phyloP scores from a whole-genome alignment of 805 yeast genomes.

The Dipodascus geniculatus region DNA sequence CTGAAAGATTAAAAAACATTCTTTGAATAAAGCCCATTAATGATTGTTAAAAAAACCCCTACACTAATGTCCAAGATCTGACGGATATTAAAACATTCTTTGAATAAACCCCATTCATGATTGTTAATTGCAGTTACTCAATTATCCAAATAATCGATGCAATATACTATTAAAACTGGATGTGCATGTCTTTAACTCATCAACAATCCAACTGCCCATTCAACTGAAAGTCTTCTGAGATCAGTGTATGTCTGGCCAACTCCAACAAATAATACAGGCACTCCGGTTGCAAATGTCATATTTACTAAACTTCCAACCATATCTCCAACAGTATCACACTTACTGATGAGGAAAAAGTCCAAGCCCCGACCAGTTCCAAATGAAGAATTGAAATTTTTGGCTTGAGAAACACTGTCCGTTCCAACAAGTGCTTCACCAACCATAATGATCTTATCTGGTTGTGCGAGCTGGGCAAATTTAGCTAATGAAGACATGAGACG shows the following conservation, averaged over 20 bases:
- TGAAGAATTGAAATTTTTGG: constrained; percentile 83
- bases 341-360: constrained; percentile 86
- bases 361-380: constrained; percentile 73
- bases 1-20: too few species aligned
- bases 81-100: too few species aligned
- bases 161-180: too few species aligned
- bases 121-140: too few species aligned
- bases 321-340: constrained; percentile 96
- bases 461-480: constrained; percentile 88
- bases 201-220: constrained; percentile 81
- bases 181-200: constrained; percentile 35
- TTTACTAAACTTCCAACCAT: constrained; percentile 94
- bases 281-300: constrained; percentile 92
- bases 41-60: too few species aligned
- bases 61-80: too few species aligned
- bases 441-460: constrained; percentile 95
- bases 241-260: constrained; percentile 97
- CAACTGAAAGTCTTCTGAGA: constrained; percentile 77
- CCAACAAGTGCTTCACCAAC: constrained; percentile 98
- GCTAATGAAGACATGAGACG: constrained; percentile 91
- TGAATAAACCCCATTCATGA: too few species aligned
- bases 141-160: too few species aligned
- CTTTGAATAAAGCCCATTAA: too few species aligned
- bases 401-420: constrained; percentile 93
- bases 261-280: constrained; percentile 91